Conservation (phyloP, 139 green algal species). For the Chlamydomonas sp. region DNA sequence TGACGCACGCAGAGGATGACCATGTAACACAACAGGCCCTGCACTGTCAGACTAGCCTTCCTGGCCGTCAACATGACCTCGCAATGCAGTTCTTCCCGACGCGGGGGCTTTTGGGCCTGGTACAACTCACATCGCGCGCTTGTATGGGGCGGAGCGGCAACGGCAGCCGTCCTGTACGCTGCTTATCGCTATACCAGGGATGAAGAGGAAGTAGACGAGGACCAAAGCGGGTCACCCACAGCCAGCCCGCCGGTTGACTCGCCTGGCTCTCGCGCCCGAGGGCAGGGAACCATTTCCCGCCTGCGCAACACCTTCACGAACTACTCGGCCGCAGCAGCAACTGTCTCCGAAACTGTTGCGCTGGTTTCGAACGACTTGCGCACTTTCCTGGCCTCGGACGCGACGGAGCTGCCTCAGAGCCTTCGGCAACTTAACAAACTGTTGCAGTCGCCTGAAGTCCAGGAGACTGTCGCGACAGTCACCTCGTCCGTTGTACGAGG, state of each 20-base stretch:
- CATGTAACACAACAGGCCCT: too few relatives aligned
- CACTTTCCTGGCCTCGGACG: slow-evolving; percentile 38
- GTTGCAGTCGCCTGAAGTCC: slow-evolving; percentile 45
- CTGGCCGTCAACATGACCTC: too few relatives aligned
- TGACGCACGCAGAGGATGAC: too few relatives aligned
- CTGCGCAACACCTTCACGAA: neutral
- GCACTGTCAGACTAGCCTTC: too few relatives aligned
- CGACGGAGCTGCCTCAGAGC: slow-evolving; percentile 44
- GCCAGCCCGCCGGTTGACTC: too few relatives aligned
- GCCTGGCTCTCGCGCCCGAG: neutral
- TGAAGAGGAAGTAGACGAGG: neutral
- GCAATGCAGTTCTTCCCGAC: too few relatives aligned
- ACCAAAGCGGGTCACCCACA: neutral
- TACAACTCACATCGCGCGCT: neutral
- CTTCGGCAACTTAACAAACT: slow-evolving; percentile 51
- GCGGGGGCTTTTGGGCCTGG: too few relatives aligned
- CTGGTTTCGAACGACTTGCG: slow-evolving; percentile 43
- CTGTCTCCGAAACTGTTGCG: slow-evolving; percentile 4
- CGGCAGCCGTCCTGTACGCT: neutral
- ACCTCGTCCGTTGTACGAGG: slow-evolving; percentile 13
- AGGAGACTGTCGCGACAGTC: slow-evolving; percentile 11
- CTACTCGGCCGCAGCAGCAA: neutral
- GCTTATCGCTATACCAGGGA: neutral
- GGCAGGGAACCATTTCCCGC: neutral
- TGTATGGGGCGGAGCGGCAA: slow-evolving; percentile 18